A percentile compares a stretch with the other conserved stretches of the same genome.
Evolutionary conservation across 768 basidiomycete species (phyloP).

Genomic region (Tremella fuciformis): DNA sequence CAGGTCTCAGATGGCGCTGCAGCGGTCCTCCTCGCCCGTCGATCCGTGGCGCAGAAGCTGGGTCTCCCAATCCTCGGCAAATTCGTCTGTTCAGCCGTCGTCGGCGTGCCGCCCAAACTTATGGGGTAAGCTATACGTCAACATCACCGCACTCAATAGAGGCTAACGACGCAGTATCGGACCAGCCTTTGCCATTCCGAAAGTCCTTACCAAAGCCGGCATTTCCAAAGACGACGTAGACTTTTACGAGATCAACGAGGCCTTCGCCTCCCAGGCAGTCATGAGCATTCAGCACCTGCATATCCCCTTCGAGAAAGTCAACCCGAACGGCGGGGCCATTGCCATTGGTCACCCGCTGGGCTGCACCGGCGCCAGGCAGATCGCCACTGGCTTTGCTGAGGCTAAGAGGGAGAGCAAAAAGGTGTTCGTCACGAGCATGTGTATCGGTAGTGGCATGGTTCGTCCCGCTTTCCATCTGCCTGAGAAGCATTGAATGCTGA

Average conservation of each 20-base stretch:
- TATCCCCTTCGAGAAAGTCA: conserved; percentile 66
- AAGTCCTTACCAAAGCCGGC: conserved; percentile 66
- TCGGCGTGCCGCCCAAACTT: conserved; percentile 58
- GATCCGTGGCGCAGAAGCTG: conserved; percentile 69
- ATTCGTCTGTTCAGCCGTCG: conserved; percentile 72
- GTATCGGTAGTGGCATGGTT: conserved; percentile 78
- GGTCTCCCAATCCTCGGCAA: conserved; percentile 79
- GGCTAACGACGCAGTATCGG: conserved; percentile 57
- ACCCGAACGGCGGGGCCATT: conserved; percentile 78
- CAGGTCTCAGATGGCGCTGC: conserved; percentile 87
- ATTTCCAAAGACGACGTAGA: conserved; percentile 57
- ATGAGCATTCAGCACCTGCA: conserved; percentile 79
- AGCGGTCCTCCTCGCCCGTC: conserved; percentile 74
- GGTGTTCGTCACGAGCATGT: conserved; percentile 78
- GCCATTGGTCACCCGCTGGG: conserved; percentile 55
- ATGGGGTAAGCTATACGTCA: conserved; percentile 37
- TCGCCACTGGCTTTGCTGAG: conserved; percentile 82
- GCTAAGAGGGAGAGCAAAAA: conserved; percentile 66
- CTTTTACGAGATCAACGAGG: conserved; percentile 56
- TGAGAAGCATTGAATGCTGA: conserved; percentile 1
- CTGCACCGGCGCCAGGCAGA: conserved; percentile 76
- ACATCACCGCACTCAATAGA: not conserved
- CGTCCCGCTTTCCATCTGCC: conserved; percentile 10
- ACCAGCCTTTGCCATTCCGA: conserved; percentile 77
- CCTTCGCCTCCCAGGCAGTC: conserved; percentile 84